Evolutionary conservation across 352 stramenopile species (phyloP), one percentile per base, ranked within the genome.

Genomic region (Globisporangium sylvaticum): DNA sequence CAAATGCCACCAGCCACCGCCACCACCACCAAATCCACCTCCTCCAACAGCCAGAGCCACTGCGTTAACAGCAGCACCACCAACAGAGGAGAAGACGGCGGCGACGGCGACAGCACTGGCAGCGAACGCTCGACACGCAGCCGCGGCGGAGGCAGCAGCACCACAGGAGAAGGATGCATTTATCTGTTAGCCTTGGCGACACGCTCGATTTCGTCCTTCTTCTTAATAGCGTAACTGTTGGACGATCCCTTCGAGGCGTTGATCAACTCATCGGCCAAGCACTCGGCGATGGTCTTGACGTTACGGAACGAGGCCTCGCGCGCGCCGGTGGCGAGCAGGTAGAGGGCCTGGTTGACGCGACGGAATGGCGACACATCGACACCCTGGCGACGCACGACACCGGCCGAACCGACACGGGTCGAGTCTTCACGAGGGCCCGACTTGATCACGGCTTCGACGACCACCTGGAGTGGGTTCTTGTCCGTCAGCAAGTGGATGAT

Each of bases 191-290:
- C 98, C 97, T 99, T 99, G 82, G 97, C 97, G 67, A 99, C 98
- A 97, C 97, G 97, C 92, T 99, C 97, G 80, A 99, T 99, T 84
- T 99, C 98, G 88, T 99, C 98, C 95, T 99, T 99, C 92, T 99
- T 99, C 97, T 99, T 99, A 88, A 99, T 99, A 77, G 98, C 97
- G 83, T 99, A 99, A 71, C 89, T 98, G 97, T 99, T 99, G 79
- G 96, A 99, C 76, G 96, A 99, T 68, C 98, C 97, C 87, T 98
- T 98, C 60, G 97, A 98, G 48, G 97, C 97, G 87, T 99, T 99
- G 86, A 99, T 99, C 65, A 99, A 91, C 88, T 99, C 98, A 83
- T 99, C 98, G 53, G 97, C 98, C 59, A 99, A 83, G 81, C 97
- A 99, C 87, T 99, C 97, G 32, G 97, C 95, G 78, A 99, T 99